Conservation (phyloP, 2,329 filamentous ascomycete species). For the Botryosphaeria dothidea region DNA sequence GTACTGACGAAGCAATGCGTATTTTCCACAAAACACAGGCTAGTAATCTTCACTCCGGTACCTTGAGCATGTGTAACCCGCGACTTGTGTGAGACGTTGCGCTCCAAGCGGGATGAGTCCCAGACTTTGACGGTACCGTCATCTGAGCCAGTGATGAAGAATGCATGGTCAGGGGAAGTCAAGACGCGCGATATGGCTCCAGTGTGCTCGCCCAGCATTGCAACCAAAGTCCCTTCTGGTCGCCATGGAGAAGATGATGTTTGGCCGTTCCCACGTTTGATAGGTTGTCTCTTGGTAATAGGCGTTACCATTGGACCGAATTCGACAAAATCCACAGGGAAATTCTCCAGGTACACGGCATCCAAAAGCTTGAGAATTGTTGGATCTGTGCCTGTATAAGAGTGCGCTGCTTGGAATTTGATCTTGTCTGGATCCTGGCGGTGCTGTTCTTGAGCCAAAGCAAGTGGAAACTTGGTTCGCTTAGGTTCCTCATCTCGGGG, state of each 20-base stretch:
- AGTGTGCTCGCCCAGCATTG: conserved; percentile 84
- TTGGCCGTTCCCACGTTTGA: conserved; percentile 56
- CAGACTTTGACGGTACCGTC: conserved; percentile 90
- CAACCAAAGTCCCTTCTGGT: conserved; percentile 79
- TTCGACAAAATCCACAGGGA: conserved; percentile 61
- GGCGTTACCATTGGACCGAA: conserved; percentile 80
- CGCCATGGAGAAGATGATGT: conserved; percentile 68
- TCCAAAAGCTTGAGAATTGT: conserved; percentile 69
- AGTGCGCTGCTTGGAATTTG: conserved; percentile 68
- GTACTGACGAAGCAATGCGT: conserved; percentile 93
- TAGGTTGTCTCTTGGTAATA: conserved; percentile 56
- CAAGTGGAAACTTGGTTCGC: conserved; percentile 30
- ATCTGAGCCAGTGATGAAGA: conserved; percentile 92
- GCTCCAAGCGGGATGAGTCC: conserved; percentile 87
- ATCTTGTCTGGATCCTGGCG: conserved; percentile 36
- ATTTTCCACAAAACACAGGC: conserved; percentile 87
- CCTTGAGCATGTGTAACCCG: conserved; percentile 78
- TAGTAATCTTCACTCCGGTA: conserved; percentile 70
- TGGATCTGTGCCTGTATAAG: conserved; percentile 77
- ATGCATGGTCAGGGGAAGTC: conserved; percentile 84
- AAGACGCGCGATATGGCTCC: conserved; percentile 79
- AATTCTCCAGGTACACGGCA: conserved; percentile 73
- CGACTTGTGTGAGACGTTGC: conserved; percentile 85
- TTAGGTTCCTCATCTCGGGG: conserved; percentile 33
- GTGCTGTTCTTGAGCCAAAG: conserved; percentile 32